Evolutionary conservation across 441 rosid species (phyloP).

Genomic region (Erodium texanum): DNA sequence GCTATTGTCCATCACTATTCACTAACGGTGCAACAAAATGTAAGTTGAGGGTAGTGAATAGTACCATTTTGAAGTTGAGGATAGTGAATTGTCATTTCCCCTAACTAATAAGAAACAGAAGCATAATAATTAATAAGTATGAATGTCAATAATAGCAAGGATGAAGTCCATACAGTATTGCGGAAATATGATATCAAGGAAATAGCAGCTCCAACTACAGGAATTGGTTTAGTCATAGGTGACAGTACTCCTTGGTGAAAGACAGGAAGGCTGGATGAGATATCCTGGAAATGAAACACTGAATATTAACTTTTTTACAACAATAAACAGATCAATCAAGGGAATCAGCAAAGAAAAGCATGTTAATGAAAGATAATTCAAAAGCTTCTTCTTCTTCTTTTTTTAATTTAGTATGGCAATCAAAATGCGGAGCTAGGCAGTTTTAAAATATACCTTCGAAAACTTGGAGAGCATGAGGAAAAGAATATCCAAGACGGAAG

Average conservation of each 20-base stretch:
- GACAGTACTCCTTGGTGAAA: conserved; percentile 78
- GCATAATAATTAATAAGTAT: not conserved
- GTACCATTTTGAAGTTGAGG: no score
- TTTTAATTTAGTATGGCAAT: conserved; percentile 4
- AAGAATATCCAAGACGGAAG: conserved; percentile 62
- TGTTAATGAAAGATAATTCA: not conserved
- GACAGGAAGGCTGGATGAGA: conserved; percentile 42
- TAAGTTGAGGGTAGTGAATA: no score
- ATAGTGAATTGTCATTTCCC: no score
- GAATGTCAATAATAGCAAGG: conserved; percentile 12
- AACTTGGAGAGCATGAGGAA: conserved; percentile 47
- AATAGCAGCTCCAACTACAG: conserved; percentile 65
- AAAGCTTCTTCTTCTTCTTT: not conserved
- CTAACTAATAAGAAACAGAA: conserved; percentile 4
- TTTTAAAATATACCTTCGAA: conserved; percentile 43
- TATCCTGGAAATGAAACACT: conserved; percentile 44
- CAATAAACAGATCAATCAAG: conserved; percentile 1
- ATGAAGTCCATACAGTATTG: conserved; percentile 47
- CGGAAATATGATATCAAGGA: conserved; percentile 69
- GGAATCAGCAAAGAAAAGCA: conserved; percentile 6
- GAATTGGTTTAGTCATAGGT: conserved; percentile 55
- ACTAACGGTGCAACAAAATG: no score
- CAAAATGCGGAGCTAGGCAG: conserved; percentile 11
- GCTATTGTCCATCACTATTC: no score
- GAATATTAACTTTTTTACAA: conserved; percentile 15